A percentile compares a stretch with the other conserved stretches of the same genome.
These are phyloP conservation scores for Geranium rotundifolium DNA, from an alignment of 345 rosid species.

Conservation along the genomic window DNA sequence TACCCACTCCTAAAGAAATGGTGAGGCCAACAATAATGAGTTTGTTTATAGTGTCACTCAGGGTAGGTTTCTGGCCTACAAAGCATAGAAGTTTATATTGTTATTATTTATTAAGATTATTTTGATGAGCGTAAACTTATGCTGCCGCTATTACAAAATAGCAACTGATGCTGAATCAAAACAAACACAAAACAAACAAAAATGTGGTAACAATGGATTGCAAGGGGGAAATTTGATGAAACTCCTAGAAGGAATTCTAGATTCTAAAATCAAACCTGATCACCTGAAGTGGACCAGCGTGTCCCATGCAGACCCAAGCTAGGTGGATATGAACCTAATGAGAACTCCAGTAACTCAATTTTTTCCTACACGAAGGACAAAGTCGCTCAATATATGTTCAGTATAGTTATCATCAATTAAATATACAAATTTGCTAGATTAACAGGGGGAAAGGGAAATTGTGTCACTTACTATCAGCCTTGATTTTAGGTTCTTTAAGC, in stretches of 20 bases:
- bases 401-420: slow-evolving; percentile 1
- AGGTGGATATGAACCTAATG: slow-evolving; percentile 73
- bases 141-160: too few relatives aligned
- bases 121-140: too few relatives aligned
- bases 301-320: slow-evolving; percentile 70
- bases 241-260: neutral
- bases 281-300: slow-evolving; percentile 69
- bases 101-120: too few relatives aligned
- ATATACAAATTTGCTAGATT: slow-evolving; percentile 1
- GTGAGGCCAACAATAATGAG: too few relatives aligned
- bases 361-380: slow-evolving; percentile 43
- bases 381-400: slow-evolving; percentile 7
- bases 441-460: slow-evolving; percentile 3
- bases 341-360: slow-evolving; percentile 70
- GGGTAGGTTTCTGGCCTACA: too few relatives aligned
- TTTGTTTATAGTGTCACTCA: too few relatives aligned
- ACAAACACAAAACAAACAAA: too few relatives aligned
- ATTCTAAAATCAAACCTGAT: slow-evolving; percentile 50
- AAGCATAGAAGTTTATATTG: too few relatives aligned
- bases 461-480: slow-evolving; percentile 57
- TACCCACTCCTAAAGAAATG: too few relatives aligned
- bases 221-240: neutral
- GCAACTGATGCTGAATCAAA: too few relatives aligned
- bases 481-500: slow-evolving; percentile 55
- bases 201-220: too few relatives aligned